Evolutionary conservation across 257 asterid species (phyloP).

Genomic region (Nicotiana benthamiana): DNA sequence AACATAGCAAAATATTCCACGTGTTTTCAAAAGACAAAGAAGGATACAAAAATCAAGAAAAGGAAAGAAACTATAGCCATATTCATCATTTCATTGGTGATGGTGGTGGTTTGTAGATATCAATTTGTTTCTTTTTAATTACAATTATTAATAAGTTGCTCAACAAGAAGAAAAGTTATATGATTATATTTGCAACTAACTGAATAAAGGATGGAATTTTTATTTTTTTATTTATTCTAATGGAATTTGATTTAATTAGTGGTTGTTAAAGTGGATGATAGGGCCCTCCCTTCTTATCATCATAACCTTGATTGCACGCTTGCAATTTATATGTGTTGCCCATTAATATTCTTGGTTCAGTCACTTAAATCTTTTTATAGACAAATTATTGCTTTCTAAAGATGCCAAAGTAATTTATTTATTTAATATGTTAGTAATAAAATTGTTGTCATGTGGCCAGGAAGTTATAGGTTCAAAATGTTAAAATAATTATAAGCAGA

Average conservation of each 20-base stretch:
- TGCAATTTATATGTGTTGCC: conserved; percentile 15
- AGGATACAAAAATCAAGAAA: not conserved
- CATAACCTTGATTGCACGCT: conserved; percentile 41
- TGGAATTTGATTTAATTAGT: conserved; percentile 4
- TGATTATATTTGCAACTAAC: conserved; percentile 2
- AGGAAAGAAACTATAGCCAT: not conserved
- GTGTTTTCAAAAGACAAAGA: not conserved
- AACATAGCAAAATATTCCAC: not conserved
- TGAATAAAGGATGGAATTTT: not conserved
- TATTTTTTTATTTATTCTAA: not conserved
- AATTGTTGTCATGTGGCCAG: accelerated
- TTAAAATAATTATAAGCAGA: accelerated
- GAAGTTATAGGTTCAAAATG: no score
- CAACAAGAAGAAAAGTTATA: not conserved
- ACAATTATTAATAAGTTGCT: not conserved
- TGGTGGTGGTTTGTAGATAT: not conserved
- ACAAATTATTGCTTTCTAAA: not conserved
- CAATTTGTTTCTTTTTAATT: not conserved
- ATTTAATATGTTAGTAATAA: not conserved
- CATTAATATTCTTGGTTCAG: not conserved
- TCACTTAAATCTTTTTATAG: not conserved
- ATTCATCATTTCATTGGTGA: conserved; percentile 1
- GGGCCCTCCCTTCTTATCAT: conserved; percentile 34
- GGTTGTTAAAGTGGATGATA: conserved; percentile 5
- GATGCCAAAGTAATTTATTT: not conserved